Evolutionary conservation across 768 basidiomycete species (phyloP).

Genomic region (Coprinopsis cinerea): DNA sequence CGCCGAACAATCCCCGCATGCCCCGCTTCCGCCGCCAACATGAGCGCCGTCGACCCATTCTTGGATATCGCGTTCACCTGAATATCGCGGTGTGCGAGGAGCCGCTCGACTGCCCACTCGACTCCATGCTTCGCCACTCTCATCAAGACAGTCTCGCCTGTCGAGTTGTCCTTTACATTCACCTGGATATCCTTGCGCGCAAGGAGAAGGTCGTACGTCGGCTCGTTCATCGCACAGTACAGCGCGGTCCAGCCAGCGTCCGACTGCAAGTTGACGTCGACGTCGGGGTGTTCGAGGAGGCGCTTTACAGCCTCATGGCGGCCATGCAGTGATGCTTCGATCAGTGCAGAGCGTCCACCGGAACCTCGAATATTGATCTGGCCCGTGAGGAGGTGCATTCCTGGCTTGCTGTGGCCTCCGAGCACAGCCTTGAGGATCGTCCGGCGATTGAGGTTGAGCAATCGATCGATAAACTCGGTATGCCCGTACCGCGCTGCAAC

Average conservation of each 20-base stretch:
- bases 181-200: too few relatives aligned
- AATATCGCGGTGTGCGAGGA: too few relatives aligned
- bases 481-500: background rate
- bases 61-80: too few relatives aligned
- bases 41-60: too few relatives aligned
- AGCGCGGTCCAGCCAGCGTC: background rate
- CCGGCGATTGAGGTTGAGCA: background rate
- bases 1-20: background rate
- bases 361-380: background rate
- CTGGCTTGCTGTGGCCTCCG: background rate
- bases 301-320: background rate
- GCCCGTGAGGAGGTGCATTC: background rate
- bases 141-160: too few relatives aligned
- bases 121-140: too few relatives aligned
- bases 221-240: too few relatives aligned
- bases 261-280: background rate
- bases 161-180: too few relatives aligned
- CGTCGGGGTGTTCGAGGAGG: background rate
- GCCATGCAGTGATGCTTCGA: background rate
- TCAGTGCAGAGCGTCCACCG: background rate
- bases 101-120: too few relatives aligned
- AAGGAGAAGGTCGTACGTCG: too few relatives aligned
- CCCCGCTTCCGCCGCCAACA: too few relatives aligned
- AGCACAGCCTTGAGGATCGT: background rate
- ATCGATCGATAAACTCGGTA: background rate